phyloP scores from a whole-genome alignment of 495 filamentous ascomycete genomes.

The Bathelium albidoporum region DNA sequence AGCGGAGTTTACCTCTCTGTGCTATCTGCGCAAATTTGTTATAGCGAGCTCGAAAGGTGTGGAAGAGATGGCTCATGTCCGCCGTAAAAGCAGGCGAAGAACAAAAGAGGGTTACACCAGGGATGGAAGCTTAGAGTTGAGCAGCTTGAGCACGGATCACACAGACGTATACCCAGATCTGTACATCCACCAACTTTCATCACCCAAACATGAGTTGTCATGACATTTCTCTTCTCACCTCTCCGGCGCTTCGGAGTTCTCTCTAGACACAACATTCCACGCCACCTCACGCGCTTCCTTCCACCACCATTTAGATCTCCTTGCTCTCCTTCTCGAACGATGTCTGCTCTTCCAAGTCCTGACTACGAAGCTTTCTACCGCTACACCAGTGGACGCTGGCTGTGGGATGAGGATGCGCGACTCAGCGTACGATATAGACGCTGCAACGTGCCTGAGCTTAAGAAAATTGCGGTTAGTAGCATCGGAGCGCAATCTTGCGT shows the following conservation, averaged over 20 bases:
- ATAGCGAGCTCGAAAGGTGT: background rate
- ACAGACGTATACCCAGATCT: background rate
- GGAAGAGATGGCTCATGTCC: background rate
- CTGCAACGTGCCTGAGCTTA: slow-evolving; percentile 6
- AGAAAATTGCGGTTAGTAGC: background rate
- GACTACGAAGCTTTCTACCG: slow-evolving; percentile 5
- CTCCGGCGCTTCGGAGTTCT: background rate
- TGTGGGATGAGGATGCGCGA: background rate
- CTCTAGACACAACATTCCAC: background rate
- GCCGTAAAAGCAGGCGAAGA: no score
- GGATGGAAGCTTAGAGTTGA: slow-evolving; percentile 13
- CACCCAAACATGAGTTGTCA: background rate
- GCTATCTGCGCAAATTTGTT: background rate
- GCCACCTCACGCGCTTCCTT: background rate
- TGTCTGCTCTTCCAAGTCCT: background rate
- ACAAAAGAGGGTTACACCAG: no score
- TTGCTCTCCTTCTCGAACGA: background rate
- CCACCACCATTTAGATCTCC: background rate
- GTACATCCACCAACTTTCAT: background rate
- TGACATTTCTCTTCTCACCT: background rate
- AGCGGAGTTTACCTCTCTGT: background rate
- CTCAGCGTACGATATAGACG: background rate
- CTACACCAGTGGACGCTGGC: slow-evolving; percentile 4
- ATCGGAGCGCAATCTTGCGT: background rate
- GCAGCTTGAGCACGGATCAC: background rate